Evolutionary conservation across 805 yeast genomes (phyloP).

Genomic region (Cyberlindnera lachancei): DNA sequence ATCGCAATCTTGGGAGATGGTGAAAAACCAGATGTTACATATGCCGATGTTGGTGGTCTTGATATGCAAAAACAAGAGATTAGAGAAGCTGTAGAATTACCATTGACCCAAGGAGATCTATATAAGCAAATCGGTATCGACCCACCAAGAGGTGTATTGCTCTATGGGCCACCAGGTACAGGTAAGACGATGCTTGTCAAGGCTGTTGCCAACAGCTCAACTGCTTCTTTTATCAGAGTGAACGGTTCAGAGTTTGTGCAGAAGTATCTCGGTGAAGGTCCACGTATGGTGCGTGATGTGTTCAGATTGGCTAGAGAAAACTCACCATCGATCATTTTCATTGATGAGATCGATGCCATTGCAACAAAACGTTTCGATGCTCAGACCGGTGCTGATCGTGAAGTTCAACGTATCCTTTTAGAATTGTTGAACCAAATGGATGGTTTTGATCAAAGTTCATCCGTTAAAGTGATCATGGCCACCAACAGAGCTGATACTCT

Average conservation of each 20-base stretch:
- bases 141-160: slow-evolving; percentile 95
- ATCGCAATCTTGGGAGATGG: slow-evolving; percentile 92
- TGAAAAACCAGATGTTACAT: slow-evolving; percentile 87
- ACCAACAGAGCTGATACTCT: slow-evolving; percentile 98
- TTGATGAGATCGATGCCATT: slow-evolving; percentile 98
- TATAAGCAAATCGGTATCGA: slow-evolving; percentile 97
- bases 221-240: slow-evolving; percentile 93
- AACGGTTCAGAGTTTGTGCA: slow-evolving; percentile 98
- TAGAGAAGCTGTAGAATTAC: slow-evolving; percentile 96
- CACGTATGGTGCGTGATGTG: slow-evolving; percentile 98
- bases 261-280: slow-evolving; percentile 98
- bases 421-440: slow-evolving; percentile 98
- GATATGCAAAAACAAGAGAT: slow-evolving; percentile 99
- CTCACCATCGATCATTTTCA: slow-evolving; percentile 93
- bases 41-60: slow-evolving; percentile 97
- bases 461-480: slow-evolving; percentile 98
- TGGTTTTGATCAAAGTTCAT: slow-evolving; percentile 93
- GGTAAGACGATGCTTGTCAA: slow-evolving; percentile 99
- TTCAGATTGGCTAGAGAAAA: slow-evolving; percentile 96
- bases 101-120: slow-evolving; percentile 90
- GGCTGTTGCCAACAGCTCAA: slow-evolving; percentile 95
- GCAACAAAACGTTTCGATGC: slow-evolving; percentile 99
- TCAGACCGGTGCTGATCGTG: slow-evolving; percentile 99
- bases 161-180: slow-evolving; percentile 99
- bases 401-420: slow-evolving; percentile 94